These are phyloP conservation scores for Penicillium sp. DNA, from an alignment of 2,329 filamentous ascomycete species.

Conservation along the genomic window DNA sequence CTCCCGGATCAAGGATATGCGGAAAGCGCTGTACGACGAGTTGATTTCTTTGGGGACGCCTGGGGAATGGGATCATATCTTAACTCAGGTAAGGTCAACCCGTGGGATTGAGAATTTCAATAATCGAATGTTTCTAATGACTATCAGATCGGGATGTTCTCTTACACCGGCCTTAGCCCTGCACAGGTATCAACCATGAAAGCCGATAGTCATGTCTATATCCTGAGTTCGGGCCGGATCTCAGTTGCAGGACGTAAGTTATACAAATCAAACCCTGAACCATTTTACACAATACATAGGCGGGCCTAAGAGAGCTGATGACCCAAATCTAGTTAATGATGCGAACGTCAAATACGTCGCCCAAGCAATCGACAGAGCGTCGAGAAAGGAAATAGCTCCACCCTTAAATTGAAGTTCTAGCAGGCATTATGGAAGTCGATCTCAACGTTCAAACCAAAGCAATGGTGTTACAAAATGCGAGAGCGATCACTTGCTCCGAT, in stretches of 20 bases:
- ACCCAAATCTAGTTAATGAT: background rate
- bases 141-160: constrained; percentile 5
- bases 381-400: background rate
- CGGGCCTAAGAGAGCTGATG: background rate
- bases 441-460: too few species aligned
- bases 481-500: too few species aligned
- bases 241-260: constrained; percentile 6
- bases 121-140: background rate
- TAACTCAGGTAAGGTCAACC: background rate
- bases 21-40: background rate
- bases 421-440: too few species aligned
- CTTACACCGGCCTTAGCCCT: constrained; percentile 1
- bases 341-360: background rate
- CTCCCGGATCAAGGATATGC: constrained; percentile 1
- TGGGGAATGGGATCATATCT: constrained; percentile 5
- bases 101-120: too few species aligned
- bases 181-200: background rate
- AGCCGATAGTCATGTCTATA: constrained; percentile 1
- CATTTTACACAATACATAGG: too few species aligned
- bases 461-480: too few species aligned
- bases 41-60: constrained; percentile 1
- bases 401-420: too few species aligned
- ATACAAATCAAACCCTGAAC: too few species aligned
- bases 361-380: background rate
- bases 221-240: constrained; percentile 2